These are phyloP conservation scores for Melampsora larici-populina DNA, from an alignment of 1,284 basidiomycete species.

Conservation along the genomic window DNA sequence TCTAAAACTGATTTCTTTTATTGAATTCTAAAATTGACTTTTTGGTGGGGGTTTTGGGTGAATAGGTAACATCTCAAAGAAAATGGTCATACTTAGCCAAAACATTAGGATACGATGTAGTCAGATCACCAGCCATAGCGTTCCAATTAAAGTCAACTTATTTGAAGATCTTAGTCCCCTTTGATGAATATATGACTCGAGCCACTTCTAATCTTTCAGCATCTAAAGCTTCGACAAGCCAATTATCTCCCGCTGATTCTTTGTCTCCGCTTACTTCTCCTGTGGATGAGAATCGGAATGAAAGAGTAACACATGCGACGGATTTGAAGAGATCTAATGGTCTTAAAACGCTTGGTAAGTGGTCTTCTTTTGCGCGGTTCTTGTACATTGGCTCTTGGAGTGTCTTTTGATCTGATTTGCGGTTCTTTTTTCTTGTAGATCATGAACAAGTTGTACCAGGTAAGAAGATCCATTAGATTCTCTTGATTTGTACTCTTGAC, in stretches of 20 bases:
- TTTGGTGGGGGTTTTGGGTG: no score
- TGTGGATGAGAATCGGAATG: conserved; percentile 15
- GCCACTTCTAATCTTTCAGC: conserved; percentile 25
- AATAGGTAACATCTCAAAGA: conserved; percentile 70
- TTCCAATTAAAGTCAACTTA: conserved; percentile 87
- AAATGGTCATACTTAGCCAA: conserved; percentile 83
- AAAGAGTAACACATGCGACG: not conserved
- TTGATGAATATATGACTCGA: conserved; percentile 76
- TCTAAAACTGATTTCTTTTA: no score
- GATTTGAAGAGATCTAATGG: conserved; percentile 1
- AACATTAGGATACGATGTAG: conserved; percentile 66
- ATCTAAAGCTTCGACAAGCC: conserved; percentile 3
- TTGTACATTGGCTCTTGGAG: not conserved
- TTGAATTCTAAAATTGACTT: no score
- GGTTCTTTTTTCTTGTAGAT: not conserved
- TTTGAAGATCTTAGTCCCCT: conserved; percentile 83
- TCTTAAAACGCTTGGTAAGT: not conserved
- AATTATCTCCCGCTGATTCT: conserved; percentile 26
- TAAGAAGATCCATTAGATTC: no score
- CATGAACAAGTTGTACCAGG: not conserved
- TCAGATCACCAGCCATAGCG: conserved; percentile 73
- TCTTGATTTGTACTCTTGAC: no score
- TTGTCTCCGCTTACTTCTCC: conserved; percentile 38
- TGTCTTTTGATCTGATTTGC: not conserved
- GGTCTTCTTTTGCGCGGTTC: not conserved